Evolutionary conservation across 164 flowering plant genomes (phyloP), one percentile per base, ranked within the genome.

Genomic region (Piper longum): DNA sequence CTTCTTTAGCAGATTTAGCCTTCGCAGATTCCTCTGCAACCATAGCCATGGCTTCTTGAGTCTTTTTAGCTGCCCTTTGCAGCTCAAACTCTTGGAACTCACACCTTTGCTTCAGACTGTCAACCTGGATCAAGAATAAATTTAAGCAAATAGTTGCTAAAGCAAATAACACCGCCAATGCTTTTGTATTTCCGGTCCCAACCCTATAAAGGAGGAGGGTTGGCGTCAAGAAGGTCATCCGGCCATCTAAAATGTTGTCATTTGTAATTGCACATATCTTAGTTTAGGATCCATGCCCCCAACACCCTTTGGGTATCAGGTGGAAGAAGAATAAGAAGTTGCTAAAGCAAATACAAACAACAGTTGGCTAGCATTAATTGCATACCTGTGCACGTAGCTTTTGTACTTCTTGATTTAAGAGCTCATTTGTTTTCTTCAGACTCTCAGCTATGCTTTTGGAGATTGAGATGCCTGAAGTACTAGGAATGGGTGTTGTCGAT

Each of bases 11-110:
- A 64, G 95, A 92, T 80, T 76, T 88, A 56, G 88, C 80, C 72
- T 84, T 93, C 7, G 86, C 83, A 62, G 99, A 81, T 73, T 93
- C 99, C 64, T 93, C 99, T n/a, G 95, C 79, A 74, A 89, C 97
- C 62, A 84, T 43, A 44, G 81, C 72, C 74, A 77, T 73, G 64
- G 97, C 96, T 78, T 90, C 96, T 80, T 90, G 92, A 64, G 82
- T 75, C 76, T 83, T 85, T 75, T 78, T 87, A 44, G 75, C 64
- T 57, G 97, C 85, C 72, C 80, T 82, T 69, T 87, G 91, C 73
- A 93, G 83, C 73, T 90, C 99, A 56, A 68, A 52, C 71, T 93
- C 99, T 78, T 93, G 96, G 67, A 81, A 70, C 67, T 88, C 97
- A 74, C 93, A 87, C 43, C 80, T 78, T 66, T 82, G 84, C 70